A percentile compares a stretch with the other conserved stretches of the same genome.
Conservation (phyloP, 768 basidiomycete species). For the Naganishia randhawae region DNA sequence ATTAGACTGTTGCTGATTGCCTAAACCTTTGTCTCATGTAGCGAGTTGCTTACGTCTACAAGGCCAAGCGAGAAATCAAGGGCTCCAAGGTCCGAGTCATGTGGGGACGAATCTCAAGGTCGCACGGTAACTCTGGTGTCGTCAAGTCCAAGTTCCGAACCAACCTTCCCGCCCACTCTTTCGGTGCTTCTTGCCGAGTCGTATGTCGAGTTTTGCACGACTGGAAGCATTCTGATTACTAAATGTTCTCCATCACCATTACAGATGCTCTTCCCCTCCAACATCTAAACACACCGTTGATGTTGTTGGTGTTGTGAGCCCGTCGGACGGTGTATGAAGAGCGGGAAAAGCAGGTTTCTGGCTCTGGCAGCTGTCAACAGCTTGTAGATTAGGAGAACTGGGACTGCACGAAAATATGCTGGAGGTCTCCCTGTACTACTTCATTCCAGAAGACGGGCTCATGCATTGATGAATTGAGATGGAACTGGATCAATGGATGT, state of each 20-base stretch:
- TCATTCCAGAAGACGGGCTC: constrained; percentile 12
- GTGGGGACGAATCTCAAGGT: constrained; percentile 93
- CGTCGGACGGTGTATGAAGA: constrained; percentile 14
- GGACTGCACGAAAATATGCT: constrained; percentile 14
- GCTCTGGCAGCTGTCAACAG: constrained; percentile 17
- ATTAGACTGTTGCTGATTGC: not conserved
- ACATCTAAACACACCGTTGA: constrained; percentile 43
- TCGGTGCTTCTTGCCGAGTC: constrained; percentile 73
- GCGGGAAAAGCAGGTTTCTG: constrained; percentile 18
- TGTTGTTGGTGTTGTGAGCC: constrained; percentile 21
- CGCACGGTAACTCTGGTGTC: constrained; percentile 90
- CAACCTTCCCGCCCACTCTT: constrained; percentile 90
- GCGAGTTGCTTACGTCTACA: constrained; percentile 98
- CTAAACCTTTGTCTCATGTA: constrained; percentile 44
- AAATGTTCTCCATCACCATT: too few species aligned
- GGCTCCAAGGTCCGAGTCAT: constrained; percentile 96
- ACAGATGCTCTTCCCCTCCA: constrained; percentile 52
- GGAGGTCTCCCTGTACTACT: constrained; percentile 22
- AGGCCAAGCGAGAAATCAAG: constrained; percentile 86
- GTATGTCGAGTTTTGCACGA: constrained; percentile 34
- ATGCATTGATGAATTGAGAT: constrained; percentile 21
- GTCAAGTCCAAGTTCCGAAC: constrained; percentile 94
- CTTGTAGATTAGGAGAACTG: constrained; percentile 5
- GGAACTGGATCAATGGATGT: not conserved
- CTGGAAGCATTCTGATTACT: not conserved